Conservation (phyloP, 2,329 filamentous ascomycete species). For the Claviceps monticola region DNA sequence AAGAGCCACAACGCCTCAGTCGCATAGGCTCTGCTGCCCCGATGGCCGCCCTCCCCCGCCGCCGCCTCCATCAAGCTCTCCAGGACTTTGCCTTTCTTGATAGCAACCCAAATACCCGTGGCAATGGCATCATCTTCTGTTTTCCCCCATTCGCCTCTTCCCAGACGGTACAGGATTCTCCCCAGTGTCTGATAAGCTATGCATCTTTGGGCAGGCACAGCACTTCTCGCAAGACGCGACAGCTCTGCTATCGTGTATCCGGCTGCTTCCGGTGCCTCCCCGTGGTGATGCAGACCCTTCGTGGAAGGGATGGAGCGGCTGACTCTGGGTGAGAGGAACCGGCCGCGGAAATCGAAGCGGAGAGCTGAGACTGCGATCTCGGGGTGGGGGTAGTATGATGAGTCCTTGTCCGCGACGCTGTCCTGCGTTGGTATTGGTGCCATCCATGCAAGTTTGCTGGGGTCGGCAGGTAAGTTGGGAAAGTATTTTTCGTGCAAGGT, state of each 20-base stretch:
- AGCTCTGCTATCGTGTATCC: constrained; percentile 89
- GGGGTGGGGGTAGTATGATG: constrained; percentile 70
- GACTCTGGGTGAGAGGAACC: constrained; percentile 61
- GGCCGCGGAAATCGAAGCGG: constrained; percentile 78
- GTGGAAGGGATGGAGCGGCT: constrained; percentile 62
- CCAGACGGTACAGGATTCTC: constrained; percentile 69
- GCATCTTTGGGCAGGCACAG: constrained; percentile 75
- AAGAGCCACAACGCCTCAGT: constrained; percentile 82
- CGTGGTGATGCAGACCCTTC: constrained; percentile 84
- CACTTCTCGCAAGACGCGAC: constrained; percentile 63
- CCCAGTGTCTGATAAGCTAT: constrained; percentile 87
- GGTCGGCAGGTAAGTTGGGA: constrained; percentile 72
- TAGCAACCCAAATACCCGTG: constrained; percentile 67
- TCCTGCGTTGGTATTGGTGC: constrained; percentile 52
- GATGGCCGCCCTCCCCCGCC: constrained; percentile 52
- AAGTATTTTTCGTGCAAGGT: constrained; percentile 90
- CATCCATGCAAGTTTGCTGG: constrained; percentile 83
- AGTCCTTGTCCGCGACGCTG: constrained; percentile 51
- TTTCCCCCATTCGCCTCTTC: constrained; percentile 56
- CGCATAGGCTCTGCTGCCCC: constrained; percentile 71
- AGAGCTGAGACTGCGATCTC: constrained; percentile 61
- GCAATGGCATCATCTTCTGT: constrained; percentile 44
- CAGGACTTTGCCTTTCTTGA: constrained; percentile 65
- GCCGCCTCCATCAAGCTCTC: constrained; percentile 68
- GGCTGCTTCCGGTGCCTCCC: constrained; percentile 79